phyloP scores from a whole-genome alignment of 495 filamentous ascomycete genomes.

The Evernia prunastri region DNA sequence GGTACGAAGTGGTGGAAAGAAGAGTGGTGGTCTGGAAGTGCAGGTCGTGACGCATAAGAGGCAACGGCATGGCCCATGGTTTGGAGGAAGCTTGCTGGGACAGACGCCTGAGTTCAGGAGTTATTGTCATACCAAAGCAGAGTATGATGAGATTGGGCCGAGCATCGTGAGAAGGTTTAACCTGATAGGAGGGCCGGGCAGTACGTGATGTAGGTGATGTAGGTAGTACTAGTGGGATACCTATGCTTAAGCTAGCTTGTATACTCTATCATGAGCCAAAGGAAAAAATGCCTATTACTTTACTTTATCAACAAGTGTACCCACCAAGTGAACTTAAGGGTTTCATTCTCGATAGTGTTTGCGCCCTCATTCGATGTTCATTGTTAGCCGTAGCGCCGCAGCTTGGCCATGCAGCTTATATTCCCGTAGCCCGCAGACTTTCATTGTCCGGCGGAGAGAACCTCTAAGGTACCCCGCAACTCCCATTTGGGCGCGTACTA shows the following conservation, averaged over 20 bases:
- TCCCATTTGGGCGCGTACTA: conserved; percentile 6
- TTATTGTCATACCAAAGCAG: conserved; percentile 97
- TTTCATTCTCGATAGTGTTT: not conserved
- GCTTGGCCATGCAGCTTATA: not conserved
- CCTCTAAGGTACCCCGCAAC: conserved; percentile 11
- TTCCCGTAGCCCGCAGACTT: not conserved
- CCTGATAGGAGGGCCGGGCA: conserved; percentile 75
- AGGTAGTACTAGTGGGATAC: conserved; percentile 8
- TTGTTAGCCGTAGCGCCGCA: no score
- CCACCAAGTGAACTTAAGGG: no score
- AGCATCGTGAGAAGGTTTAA: conserved; percentile 88
- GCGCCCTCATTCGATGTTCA: not conserved
- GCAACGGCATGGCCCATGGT: conserved; percentile 96
- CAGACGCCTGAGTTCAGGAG: conserved; percentile 98
- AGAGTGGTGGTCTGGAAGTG: conserved; percentile 81
- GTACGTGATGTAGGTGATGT: conserved; percentile 41
- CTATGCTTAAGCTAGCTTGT: conserved; percentile 2
- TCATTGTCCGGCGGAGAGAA: conserved; percentile 2
- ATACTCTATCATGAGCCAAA: not conserved
- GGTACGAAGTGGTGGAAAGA: conserved; percentile 76
- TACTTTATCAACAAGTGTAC: no score
- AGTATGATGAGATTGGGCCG: conserved; percentile 91
- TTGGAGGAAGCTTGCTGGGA: conserved; percentile 89
- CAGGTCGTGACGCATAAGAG: conserved; percentile 94
- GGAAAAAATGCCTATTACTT: not conserved